Base-by-base conservation (phyloP, 805 yeast genomes). In the Saccharomycopsis javanensis region DNA sequence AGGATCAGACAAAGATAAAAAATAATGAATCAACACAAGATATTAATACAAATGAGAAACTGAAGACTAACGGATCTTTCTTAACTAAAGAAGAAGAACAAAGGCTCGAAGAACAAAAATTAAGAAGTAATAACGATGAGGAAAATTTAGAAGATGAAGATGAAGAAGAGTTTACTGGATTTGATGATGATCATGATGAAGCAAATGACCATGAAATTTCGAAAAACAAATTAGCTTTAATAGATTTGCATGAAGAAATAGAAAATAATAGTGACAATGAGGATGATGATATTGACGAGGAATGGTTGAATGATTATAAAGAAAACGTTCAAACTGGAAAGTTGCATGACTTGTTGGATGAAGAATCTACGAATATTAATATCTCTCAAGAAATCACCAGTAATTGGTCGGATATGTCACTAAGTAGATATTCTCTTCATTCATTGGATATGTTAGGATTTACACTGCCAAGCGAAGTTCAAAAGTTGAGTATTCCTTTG, bases 381-480 rank as follows among this genome's bases (percentile, higher is more conserved):
- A 20, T 60, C 4, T 20, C 42, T 20, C 38, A 50, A 5, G 71
- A 76, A 16, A 75, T 77, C 38, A 68, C 85, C 18, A 89, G 90
- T 7, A 76, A 76, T 31, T 86, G 95, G 94, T 67, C 75, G 1
- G 66, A 68, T 2, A 60, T 76, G 1, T 64, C 71, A 0, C 69
- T 86, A 18, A 80, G 88, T 5, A 69, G 79, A 18, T 79, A 79
- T 51, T 75, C 84, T 1, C 71, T 88, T 48, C 79, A 79, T 55
- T 94, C 90, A 0, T 73, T 94, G 46, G 68, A 76, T 2, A 71
- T 73, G 16, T 70, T 84, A 11, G 80, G 79, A 1, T 94, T 86
- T 69, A 65, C 62, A 1, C 70, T 73, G 23, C 99, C 99, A 8
- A 91, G 98, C 0, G 87, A 84, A 34, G 90, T 94, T 66, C 99